Base-by-base conservation (phyloP, 306 rosid genomes). In the Begonia fuchsioides region DNA sequence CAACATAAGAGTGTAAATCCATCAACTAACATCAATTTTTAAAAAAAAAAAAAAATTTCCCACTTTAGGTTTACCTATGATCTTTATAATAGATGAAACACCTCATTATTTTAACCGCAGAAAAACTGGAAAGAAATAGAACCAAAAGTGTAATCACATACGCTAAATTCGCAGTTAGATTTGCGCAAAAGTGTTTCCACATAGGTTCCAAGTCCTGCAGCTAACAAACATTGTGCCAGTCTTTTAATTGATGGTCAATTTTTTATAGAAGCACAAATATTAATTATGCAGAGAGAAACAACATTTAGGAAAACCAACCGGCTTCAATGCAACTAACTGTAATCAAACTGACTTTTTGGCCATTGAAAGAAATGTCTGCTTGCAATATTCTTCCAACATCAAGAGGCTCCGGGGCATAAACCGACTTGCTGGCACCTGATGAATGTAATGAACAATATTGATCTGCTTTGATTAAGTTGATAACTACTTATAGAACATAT, bases 311-410 rank as follows among this genome's bases (percentile, higher is more conserved):
- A 56, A 61, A 72, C 83, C 55, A 65, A 88, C 97, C 95, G 41
- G 84, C 63, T 50, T 84, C 93, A 66, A 88, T 60, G 46, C 86
- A 93, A 55, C 76, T 68, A 32, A 60, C 47, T 17, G 95, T 84
- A 13, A 76, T 78, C 50, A 88, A 61, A 17, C 70, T 64, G 26
- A 70, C 46, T 62, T 74, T 84, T 59, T 66, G 75, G 49, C 86
- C 97, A 58, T 74, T 64, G 10, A 72, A 74, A 56, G 68, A 59
- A 49, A 88, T 61, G 62, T 88, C 93, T 26, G 75, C 90, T 78
- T 81, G 90, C 49, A 88, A 74, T 66, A 72, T 68, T 68, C 97
- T 74, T 47, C 95, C 95, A 50, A 84, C 90, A 68, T 88, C 97
- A 43, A 69, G 68, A n/a, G 97, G 97, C 39, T 88, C 97, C 6